Percentiles rank a stretch among this genome's conserved stretches.
Evolutionary conservation across 257 asterid species (phyloP).

Genomic region (Gentiana straminea): DNA sequence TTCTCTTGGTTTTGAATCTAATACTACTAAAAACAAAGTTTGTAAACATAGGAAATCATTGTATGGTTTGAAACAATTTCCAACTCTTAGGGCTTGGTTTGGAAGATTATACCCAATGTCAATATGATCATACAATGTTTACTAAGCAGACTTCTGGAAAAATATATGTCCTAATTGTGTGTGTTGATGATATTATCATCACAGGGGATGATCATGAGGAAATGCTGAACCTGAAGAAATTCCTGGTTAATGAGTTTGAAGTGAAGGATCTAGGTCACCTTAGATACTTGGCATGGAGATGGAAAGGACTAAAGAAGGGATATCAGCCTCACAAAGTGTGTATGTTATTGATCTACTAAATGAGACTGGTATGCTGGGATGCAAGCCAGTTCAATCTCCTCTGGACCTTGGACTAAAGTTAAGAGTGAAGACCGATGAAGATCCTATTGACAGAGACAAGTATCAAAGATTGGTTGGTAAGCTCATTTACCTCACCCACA

Average conservation of each 20-base stretch:
- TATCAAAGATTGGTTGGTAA: neutral
- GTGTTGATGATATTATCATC: conserved; percentile 3
- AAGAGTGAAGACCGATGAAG: neutral
- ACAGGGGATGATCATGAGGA: neutral
- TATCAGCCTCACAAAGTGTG: neutral
- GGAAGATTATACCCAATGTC: conserved; percentile 1
- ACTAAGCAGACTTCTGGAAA: neutral
- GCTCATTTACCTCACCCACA: neutral
- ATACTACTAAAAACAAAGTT: neutral
- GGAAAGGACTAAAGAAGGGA: neutral
- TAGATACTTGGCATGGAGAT: conserved; percentile 1
- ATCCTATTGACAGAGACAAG: neutral
- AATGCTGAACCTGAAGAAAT: neutral
- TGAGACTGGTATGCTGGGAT: neutral
- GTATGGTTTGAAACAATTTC: conserved; percentile 4
- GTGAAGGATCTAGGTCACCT: conserved; percentile 1
- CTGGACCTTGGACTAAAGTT: neutral
- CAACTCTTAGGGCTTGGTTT: conserved; percentile 2
- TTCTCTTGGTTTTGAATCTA: neutral
- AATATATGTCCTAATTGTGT: neutral
- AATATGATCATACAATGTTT: conserved; percentile 1
- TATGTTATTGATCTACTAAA: neutral
- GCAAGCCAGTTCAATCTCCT: neutral
- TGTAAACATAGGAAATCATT: conserved; percentile 1
- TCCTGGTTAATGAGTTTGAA: neutral